Conservation (phyloP, 75 land plant genomes). For the Isoetes taiwanensis region DNA sequence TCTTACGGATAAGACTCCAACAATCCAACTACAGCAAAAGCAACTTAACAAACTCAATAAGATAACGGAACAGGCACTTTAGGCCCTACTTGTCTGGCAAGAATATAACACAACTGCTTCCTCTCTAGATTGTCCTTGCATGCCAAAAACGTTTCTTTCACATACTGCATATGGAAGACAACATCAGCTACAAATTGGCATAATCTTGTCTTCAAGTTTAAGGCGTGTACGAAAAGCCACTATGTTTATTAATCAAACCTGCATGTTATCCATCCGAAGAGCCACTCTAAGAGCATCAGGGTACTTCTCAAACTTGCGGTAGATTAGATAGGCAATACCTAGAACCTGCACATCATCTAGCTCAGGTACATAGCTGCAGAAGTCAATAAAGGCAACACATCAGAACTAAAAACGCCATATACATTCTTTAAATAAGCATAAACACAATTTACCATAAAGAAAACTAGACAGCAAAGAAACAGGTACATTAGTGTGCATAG, state of each 20-base stretch:
- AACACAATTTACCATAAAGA: too few species aligned
- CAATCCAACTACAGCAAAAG: background rate
- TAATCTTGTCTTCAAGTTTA: background rate
- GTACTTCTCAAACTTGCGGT: slow-evolving; percentile 78
- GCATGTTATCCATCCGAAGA: slow-evolving; percentile 62
- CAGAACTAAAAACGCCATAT: background rate
- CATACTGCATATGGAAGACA: slow-evolving; percentile 40
- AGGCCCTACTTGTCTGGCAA: slow-evolving; percentile 71
- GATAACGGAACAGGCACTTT: background rate
- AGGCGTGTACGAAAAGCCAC: background rate
- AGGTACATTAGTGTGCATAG: background rate
- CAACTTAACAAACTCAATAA: background rate
- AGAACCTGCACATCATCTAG: slow-evolving; percentile 85
- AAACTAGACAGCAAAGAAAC: too few species aligned
- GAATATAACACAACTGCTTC: slow-evolving; percentile 88
- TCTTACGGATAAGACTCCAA: background rate
- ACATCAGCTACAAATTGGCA: background rate
- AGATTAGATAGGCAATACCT: slow-evolving; percentile 76
- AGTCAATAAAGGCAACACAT: slow-evolving; percentile 4
- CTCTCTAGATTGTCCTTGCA: slow-evolving; percentile 54
- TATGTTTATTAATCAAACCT: slow-evolving; percentile 32
- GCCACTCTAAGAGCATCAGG: slow-evolving; percentile 91
- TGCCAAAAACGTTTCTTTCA: slow-evolving; percentile 48
- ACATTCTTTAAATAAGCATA: too few species aligned
- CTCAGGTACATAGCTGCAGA: slow-evolving; percentile 84